Evolutionary conservation across 345 rosid species (phyloP), one percentile per base, ranked within the genome.

Genomic region (Anastatica hierochuntica): DNA sequence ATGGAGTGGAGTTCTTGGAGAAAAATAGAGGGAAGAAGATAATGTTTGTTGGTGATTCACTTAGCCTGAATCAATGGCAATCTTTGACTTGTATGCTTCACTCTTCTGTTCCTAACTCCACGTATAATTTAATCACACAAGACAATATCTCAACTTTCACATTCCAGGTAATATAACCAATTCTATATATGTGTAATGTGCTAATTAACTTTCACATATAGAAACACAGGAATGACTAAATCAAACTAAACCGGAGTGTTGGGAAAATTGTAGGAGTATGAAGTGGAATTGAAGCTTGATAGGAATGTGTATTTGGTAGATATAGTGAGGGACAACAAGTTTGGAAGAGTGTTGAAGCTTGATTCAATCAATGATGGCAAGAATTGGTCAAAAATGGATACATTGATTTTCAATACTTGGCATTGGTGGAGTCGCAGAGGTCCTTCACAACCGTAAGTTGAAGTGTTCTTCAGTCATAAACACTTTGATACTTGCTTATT

Each of bases 341-440:
- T 74, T 2, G 88, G 95, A 0, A 68, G 74, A 65, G 78, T 90
- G 8, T 59, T 90, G 77, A 81, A 81, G 61, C 79, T 90, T 8
- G 83, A 86, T 48, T 90, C 95, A 0, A 86, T 90, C 46, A 62
- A 66, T 27, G 82, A 76, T 30, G 84, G 86, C 14, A 76, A 78
- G 50, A 63, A 70, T 4, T 90, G 97, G 97, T 64, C 24, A 44
- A 74, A 71, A 5, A 66, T 77, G 14, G 86, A 90, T 67, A 11
- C 83, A 60, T 74, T 90, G 48, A 73, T 86, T 63, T 90, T 90
- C 77, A 90, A 86, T 53, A 81, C 95, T 9, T 86, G 95, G 94
- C 90, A 86, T 48, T 90, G 94, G 95, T 86, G 95, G 95, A 75
- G 69, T 51, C 87, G 84, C 1, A 76, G 82, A 38, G 94, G 89